Evolutionary conservation across 768 basidiomycete species (phyloP).

Genomic region (Amanita fuliginea): DNA sequence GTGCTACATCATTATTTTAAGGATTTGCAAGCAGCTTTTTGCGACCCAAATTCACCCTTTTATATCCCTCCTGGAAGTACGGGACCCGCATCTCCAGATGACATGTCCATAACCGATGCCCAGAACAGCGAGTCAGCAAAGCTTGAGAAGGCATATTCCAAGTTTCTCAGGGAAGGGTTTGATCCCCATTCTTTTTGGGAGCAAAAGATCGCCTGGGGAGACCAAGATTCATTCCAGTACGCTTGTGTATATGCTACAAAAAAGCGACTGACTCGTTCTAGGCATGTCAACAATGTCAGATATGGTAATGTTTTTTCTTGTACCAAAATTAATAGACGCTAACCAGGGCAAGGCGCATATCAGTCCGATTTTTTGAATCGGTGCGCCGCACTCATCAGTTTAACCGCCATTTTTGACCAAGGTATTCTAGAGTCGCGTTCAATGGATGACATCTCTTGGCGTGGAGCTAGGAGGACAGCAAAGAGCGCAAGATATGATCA

Average conservation of each 20-base stretch:
- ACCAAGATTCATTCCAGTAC: constrained; percentile 70
- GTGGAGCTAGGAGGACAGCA: constrained; percentile 47
- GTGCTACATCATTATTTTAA: constrained; percentile 13
- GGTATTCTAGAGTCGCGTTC: constrained; percentile 41
- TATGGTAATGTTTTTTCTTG: constrained; percentile 1
- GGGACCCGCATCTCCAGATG: constrained; percentile 52
- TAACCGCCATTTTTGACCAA: not conserved
- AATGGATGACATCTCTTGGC: constrained; percentile 53
- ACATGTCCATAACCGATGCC: constrained; percentile 14
- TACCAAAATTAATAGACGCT: not conserved
- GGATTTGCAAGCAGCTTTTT: constrained; percentile 53
- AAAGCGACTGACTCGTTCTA: not conserved
- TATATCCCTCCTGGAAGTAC: constrained; percentile 46
- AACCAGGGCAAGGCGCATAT: not conserved
- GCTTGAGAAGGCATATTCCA: constrained; percentile 28
- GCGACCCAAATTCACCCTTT: constrained; percentile 56
- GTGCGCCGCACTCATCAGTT: not conserved
- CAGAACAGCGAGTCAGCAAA: constrained; percentile 9
- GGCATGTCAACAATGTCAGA: constrained; percentile 7
- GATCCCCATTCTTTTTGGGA: constrained; percentile 67
- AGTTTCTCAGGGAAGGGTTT: constrained; percentile 35
- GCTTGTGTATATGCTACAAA: constrained; percentile 15
- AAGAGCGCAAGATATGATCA: constrained; percentile 45
- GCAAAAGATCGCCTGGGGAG: constrained; percentile 70
- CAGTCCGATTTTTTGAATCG: constrained; percentile 6